Evolutionary conservation across 805 yeast species (phyloP).

Genomic region (Ogataea ganodermae): DNA sequence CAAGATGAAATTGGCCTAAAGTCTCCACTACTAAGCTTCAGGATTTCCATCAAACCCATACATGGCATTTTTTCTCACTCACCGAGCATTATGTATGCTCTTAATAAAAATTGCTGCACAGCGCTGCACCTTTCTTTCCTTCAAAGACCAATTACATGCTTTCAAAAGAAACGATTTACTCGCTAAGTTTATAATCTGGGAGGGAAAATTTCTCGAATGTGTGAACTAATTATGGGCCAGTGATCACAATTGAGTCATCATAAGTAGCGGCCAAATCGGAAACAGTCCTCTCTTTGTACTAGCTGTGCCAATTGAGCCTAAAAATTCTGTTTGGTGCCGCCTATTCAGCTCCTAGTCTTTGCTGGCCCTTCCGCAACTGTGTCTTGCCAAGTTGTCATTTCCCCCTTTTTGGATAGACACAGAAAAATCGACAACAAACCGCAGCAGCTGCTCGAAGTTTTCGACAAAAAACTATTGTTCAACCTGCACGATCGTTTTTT

Average conservation of each 20-base stretch:
- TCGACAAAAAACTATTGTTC: not conserved
- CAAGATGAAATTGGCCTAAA: conserved; percentile 1
- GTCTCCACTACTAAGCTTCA: not conserved
- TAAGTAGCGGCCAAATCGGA: not conserved
- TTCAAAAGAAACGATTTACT: conserved; percentile 3
- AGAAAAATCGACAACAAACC: not conserved
- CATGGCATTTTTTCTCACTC: conserved; percentile 2
- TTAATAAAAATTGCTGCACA: conserved; percentile 4
- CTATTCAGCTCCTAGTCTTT: not conserved
- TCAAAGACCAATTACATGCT: conserved; percentile 1
- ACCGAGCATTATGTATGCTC: conserved; percentile 5
- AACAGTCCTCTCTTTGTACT: not conserved
- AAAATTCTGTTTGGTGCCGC: no score
- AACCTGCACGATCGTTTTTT: not conserved
- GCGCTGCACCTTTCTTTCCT: conserved; percentile 6
- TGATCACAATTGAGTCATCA: not conserved
- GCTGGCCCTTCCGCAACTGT: not conserved
- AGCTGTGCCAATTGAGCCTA: not conserved
- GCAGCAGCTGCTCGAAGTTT: not conserved
- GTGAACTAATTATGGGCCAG: not conserved
- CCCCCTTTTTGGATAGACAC: not conserved
- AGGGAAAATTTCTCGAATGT: not conserved
- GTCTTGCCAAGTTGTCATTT: not conserved
- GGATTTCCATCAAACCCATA: not conserved
- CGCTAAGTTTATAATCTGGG: not conserved